A percentile compares a stretch with the other conserved stretches of the same genome.
These are phyloP conservation scores for Heterotrichella gracilis DNA, from an alignment of 352 stramenopile species.

Conservation along the genomic window DNA sequence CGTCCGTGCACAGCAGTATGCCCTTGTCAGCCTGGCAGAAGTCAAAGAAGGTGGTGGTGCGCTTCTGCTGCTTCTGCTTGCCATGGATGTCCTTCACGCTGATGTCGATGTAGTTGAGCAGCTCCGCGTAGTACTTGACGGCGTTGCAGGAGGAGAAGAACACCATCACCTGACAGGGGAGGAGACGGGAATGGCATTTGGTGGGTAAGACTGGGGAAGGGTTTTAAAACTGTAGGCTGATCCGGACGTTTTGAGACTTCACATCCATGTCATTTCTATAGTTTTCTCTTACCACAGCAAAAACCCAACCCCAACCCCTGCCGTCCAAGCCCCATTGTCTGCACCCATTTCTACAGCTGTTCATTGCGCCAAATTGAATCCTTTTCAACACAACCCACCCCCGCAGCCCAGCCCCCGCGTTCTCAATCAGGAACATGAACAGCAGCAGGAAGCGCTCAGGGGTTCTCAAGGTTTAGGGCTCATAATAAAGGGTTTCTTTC, in stretches of 20 bases:
- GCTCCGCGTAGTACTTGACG: conserved; percentile 90
- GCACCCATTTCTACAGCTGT: no score
- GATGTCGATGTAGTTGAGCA: conserved; percentile 98
- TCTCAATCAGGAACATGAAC: not conserved
- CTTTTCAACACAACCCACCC: no score
- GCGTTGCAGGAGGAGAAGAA: conserved; percentile 57
- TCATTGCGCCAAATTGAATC: no score
- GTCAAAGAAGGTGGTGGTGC: conserved; percentile 93
- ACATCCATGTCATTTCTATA: no score
- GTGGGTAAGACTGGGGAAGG: no score
- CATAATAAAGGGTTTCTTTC: conserved; percentile 6
- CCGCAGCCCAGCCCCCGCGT: no score
- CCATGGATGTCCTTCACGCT: conserved; percentile 91
- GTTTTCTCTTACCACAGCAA: no score
- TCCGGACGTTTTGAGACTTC: no score
- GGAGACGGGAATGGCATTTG: no score
- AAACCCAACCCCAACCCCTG: no score
- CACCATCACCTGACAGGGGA: conserved; percentile 23
- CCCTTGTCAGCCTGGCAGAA: conserved; percentile 80
- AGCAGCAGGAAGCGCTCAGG: not conserved
- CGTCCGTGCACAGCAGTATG: conserved; percentile 89
- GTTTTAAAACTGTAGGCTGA: no score
- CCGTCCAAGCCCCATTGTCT: no score
- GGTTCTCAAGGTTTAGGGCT: conserved; percentile 15
- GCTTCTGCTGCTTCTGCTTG: conserved; percentile 91